Evolutionary conservation across 768 basidiomycete species (phyloP).

Genomic region (Pulveroboletus ravenelii): DNA sequence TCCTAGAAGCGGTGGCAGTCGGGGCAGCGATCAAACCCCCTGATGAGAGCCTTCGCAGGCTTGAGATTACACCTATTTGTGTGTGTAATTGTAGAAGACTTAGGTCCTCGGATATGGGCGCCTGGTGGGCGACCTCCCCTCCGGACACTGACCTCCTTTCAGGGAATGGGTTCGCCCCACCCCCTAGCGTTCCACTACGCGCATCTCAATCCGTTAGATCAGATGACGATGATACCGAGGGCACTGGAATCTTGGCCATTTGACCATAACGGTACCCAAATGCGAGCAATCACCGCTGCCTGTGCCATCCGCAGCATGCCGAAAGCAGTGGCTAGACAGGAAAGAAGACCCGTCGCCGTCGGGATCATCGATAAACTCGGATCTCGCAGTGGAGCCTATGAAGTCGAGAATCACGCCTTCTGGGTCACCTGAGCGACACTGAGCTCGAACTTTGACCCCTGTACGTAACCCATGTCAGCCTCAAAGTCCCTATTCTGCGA

Average conservation of each 20-base stretch:
- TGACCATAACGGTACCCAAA: slow-evolving; percentile 1
- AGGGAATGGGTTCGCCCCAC: too few relatives aligned
- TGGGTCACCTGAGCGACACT: slow-evolving; percentile 28
- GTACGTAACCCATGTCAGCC: not conserved
- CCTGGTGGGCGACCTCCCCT: too few relatives aligned
- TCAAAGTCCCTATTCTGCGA: not conserved
- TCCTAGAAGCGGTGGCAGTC: too few relatives aligned
- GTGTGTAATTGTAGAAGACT: too few relatives aligned
- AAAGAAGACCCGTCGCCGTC: slow-evolving; percentile 13
- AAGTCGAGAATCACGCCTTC: not conserved
- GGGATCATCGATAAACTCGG: slow-evolving; percentile 4
- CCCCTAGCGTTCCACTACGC: not conserved
- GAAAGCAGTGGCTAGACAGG: slow-evolving; percentile 1
- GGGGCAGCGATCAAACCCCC: too few relatives aligned
- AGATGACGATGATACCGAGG: too few relatives aligned
- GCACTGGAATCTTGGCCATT: not conserved
- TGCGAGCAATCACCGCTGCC: not conserved
- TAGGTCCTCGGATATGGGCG: too few relatives aligned
- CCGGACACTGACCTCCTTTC: too few relatives aligned
- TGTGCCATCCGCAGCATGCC: slow-evolving; percentile 6
- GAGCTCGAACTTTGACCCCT: slow-evolving; percentile 39
- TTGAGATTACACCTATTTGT: too few relatives aligned
- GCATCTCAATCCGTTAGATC: not conserved
- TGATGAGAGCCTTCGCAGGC: too few relatives aligned
- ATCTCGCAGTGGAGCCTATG: not conserved